A percentile compares a stretch with the other conserved stretches of the same genome.
phyloP scores from a whole-genome alignment of 768 basidiomycete species.

The Naganishia randhawae region DNA sequence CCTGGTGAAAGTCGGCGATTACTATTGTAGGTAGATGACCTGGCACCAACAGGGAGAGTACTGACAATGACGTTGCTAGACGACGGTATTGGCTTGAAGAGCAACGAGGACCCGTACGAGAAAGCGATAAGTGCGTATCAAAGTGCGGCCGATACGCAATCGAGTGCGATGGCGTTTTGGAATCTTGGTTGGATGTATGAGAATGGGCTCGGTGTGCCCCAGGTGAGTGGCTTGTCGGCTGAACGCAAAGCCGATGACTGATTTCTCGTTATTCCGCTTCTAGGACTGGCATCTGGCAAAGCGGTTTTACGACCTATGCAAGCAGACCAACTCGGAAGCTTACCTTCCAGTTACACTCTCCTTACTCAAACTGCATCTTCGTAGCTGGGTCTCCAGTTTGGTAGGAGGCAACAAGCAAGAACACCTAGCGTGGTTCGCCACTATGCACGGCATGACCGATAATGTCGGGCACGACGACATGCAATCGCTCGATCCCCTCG shows the following conservation, averaged over 20 bases:
- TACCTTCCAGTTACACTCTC: constrained; percentile 82
- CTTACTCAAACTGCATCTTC: constrained; percentile 71
- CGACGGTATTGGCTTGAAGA: constrained; percentile 26
- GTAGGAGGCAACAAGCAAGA: constrained; percentile 58
- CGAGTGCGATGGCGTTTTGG: constrained; percentile 95
- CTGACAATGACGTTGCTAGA: constrained; percentile 16
- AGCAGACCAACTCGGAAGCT: constrained; percentile 82
- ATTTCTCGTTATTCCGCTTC: neutral
- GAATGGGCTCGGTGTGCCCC: constrained; percentile 84
- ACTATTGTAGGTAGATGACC: constrained; percentile 60
- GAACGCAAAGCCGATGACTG: neutral
- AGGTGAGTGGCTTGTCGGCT: constrained; percentile 56
- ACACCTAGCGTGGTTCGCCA: constrained; percentile 26
- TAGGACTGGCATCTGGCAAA: constrained; percentile 97
- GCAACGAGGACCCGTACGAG: constrained; percentile 59
- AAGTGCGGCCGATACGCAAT: constrained; percentile 84
- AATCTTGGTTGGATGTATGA: constrained; percentile 99
- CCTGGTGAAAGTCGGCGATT: constrained; percentile 95
- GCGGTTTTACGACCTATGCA: constrained; percentile 83
- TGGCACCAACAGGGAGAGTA: neutral
- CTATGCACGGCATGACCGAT: neutral
- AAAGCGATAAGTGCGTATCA: constrained; percentile 93
- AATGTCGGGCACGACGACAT: neutral
- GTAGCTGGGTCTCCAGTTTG: constrained; percentile 78
- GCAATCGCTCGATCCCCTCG: neutral